phyloP scores from a whole-genome alignment of 208 protist genomes.

The Trypanosoma scelopori region DNA sequence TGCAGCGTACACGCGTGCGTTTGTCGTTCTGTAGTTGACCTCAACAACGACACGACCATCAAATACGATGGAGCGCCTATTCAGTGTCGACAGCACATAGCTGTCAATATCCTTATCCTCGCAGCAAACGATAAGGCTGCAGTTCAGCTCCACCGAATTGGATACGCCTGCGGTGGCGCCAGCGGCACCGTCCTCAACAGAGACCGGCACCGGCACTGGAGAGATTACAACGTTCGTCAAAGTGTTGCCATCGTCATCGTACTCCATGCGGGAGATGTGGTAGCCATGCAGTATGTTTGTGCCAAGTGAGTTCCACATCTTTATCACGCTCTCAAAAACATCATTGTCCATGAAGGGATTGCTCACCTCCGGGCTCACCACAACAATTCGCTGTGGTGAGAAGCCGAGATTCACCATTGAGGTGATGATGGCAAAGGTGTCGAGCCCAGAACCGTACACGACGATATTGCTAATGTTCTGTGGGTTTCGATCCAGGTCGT shows the following conservation, averaged over 20 bases:
- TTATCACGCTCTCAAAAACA: conserved; percentile 49
- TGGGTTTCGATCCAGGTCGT: conserved; percentile 54
- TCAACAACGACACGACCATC: conserved; percentile 93
- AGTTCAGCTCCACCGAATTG: conserved; percentile 79
- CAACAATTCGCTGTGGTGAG: conserved; percentile 72
- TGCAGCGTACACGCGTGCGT: conserved; percentile 77
- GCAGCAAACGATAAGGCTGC: conserved; percentile 79
- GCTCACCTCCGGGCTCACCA: conserved; percentile 56
- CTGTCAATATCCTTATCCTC: conserved; percentile 92
- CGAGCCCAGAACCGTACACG: conserved; percentile 85
- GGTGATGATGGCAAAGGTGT: conserved; percentile 66
- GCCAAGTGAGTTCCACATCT: conserved; percentile 73
- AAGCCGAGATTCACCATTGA: conserved; percentile 75
- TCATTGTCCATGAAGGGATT: conserved; percentile 47
- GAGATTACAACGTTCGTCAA: conserved; percentile 70
- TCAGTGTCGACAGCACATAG: conserved; percentile 82
- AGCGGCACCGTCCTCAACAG: not conserved
- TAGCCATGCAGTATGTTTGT: conserved; percentile 80
- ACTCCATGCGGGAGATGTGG: conserved; percentile 77
- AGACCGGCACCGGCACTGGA: conserved; percentile 20
- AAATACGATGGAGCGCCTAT: conserved; percentile 92
- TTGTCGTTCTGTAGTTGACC: conserved; percentile 85
- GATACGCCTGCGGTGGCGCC: conserved; percentile 10
- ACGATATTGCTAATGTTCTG: conserved; percentile 75
- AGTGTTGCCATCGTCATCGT: conserved; percentile 73